Conservation (phyloP, 2,329 filamentous ascomycete genomes). For the Simplicillium aogashimaense region DNA sequence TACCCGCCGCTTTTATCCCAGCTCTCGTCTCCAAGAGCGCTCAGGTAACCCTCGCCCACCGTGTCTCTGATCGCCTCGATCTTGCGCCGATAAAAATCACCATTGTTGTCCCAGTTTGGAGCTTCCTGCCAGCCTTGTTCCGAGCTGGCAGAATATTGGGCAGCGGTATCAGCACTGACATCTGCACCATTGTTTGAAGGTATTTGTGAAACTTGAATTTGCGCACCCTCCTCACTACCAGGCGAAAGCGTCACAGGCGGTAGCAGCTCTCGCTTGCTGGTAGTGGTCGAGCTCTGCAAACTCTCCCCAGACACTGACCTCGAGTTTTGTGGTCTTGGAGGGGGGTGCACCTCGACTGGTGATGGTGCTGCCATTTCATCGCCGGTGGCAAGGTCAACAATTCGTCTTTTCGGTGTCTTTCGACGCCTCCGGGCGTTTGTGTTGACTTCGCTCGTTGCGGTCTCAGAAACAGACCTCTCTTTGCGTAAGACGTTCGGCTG, state of each 20-base stretch:
- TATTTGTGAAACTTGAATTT: not conserved
- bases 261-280: constrained; percentile 26
- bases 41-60: constrained; percentile 81
- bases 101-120: constrained; percentile 55
- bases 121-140: constrained; percentile 27
- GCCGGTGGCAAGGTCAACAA: constrained; percentile 52
- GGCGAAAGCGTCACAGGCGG: constrained; percentile 14
- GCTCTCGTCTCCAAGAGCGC: constrained; percentile 69
- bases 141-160: constrained; percentile 8
- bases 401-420: constrained; percentile 50
- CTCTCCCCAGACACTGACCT: not conserved
- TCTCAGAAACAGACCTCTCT: constrained; percentile 42
- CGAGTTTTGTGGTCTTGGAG: not conserved
- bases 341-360: constrained; percentile 16
- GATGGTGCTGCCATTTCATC: constrained; percentile 23
- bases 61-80: constrained; percentile 79
- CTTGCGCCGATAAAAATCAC: constrained; percentile 77
- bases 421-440: constrained; percentile 50
- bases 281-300: not conserved
- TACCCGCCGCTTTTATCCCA: constrained; percentile 35
- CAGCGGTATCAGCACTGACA: too few species aligned
- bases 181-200: not conserved
- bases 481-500: constrained; percentile 48
- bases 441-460: constrained; percentile 47
- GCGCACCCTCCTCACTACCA: not conserved